Conservation (phyloP, 176 grass and related monocot genomes). For the Otatea glauca region DNA sequence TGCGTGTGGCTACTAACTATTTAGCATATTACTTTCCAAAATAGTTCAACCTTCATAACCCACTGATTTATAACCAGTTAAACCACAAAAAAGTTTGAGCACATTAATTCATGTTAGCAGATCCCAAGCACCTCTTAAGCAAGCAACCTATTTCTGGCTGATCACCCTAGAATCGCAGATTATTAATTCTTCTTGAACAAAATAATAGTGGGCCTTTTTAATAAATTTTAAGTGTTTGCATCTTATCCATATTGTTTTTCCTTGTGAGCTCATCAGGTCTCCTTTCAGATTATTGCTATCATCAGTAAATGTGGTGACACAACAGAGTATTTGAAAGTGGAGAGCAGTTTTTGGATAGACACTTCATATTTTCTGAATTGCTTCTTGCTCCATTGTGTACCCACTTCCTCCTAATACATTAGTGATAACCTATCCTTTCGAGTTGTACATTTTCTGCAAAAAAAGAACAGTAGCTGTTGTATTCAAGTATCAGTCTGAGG, state of each 20-base stretch:
- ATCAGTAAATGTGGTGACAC: not conserved
- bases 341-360: not conserved
- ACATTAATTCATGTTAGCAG: not conserved
- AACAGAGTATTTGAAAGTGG: not conserved
- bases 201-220: not conserved
- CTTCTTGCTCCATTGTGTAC: not conserved
- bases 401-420: not conserved
- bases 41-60: not conserved
- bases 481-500: slow-evolving; percentile 5
- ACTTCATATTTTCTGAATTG: not conserved
- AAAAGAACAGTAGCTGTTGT: not conserved
- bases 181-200: slow-evolving; percentile 4
- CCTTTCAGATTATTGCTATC: not conserved
- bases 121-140: not conserved
- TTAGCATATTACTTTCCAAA: not conserved
- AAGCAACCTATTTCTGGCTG: not conserved
- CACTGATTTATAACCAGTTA: not conserved
- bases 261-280: not conserved
- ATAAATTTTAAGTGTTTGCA: not conserved
- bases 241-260: not conserved
- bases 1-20: not conserved
- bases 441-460: not conserved
- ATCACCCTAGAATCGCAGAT: not conserved
- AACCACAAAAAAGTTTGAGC: not conserved
- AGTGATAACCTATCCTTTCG: not conserved